phyloP scores from a whole-genome alignment of 768 basidiomycete species.

The Suillus luteus region DNA sequence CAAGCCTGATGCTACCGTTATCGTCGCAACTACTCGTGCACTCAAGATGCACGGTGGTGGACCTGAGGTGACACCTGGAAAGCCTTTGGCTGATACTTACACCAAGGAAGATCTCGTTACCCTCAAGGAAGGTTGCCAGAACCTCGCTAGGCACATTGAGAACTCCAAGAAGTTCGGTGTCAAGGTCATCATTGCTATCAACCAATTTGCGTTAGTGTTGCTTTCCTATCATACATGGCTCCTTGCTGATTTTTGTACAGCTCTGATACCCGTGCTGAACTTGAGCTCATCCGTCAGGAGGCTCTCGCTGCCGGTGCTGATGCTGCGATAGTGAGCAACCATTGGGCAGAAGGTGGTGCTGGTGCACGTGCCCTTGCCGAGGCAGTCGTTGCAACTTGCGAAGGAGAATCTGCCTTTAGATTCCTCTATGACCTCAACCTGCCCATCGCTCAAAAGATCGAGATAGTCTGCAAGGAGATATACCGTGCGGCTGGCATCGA shows the following conservation, averaged over 20 bases:
- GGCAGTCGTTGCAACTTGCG: conserved; percentile 86
- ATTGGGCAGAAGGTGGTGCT: conserved; percentile 95
- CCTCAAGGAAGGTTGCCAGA: conserved; percentile 89
- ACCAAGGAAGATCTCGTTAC: conserved; percentile 90
- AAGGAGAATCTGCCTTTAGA: conserved; percentile 81
- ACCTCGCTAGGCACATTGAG: conserved; percentile 89
- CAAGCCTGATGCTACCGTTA: conserved; percentile 89
- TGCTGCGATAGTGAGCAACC: conserved; percentile 92
- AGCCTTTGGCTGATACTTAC: conserved; percentile 91
- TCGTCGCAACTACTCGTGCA: conserved; percentile 96
- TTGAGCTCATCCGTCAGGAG: conserved; percentile 78
- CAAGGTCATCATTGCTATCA: conserved; percentile 95
- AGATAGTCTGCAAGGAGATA: conserved; percentile 83
- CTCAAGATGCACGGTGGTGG: conserved; percentile 99
- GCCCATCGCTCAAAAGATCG: conserved; percentile 87
- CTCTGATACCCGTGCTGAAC: conserved; percentile 87
- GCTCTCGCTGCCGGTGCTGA: conserved; percentile 88
- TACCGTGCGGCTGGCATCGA: conserved; percentile 93
- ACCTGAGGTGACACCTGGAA: conserved; percentile 95
- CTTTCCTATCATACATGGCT: background rate
- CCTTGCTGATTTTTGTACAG: conserved; percentile 39
- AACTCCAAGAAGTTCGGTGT: conserved; percentile 95
- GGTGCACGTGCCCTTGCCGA: conserved; percentile 91
- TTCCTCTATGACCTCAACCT: conserved; percentile 89
- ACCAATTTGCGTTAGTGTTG: conserved; percentile 83